Evolutionary conservation across 805 yeast genomes (phyloP), one percentile per base, ranked within the genome.

Genomic region (Candida ponderosae): DNA sequence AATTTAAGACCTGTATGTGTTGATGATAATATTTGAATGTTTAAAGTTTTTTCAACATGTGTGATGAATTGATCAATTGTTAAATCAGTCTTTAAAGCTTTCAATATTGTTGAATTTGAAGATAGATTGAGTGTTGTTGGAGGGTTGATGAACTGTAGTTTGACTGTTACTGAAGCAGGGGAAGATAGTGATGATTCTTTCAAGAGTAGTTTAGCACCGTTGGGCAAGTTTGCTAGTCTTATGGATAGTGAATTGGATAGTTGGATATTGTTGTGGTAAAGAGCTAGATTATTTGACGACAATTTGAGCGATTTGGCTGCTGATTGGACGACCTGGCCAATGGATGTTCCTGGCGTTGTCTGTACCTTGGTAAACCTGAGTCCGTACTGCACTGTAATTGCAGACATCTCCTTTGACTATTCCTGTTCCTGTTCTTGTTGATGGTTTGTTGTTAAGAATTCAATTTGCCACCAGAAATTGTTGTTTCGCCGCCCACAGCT

Each of bases 171-270:
- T 3, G 43, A 36, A 2, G 42, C 31, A 33, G 18, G 10, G 11
- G 28, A 11, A 13, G 7, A 8, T 24, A 11, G 2, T 11, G n/a
- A 11, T 13, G n/a, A 9, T 32, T 33, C 16, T 27, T 45, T 42
- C 31, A 70, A 42, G 7, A 53, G 51, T 27, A 72, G 38, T 32
- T 66, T 71, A 15, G 62, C 65, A 11, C 76, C 76, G 6, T 60
- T 52, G 2, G 75, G 70, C 16, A 72, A 43, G 36, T 65, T 64
- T 14, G 65, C 46, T 15, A 70, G 46, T 40, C 76, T 56, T 41
- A 66, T 50, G 1, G 77, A 76, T 26, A 70, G 40, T 27, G 65
- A 59, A 14, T 60, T 43, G 5, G 68, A 62, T 17, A 71, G 36
- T 6, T 47, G 45, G 1, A 49, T 51, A 26, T 50, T 56, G 5